phyloP scores from a whole-genome alignment of 1,284 basidiomycete species.

The Malassezia restricta region DNA sequence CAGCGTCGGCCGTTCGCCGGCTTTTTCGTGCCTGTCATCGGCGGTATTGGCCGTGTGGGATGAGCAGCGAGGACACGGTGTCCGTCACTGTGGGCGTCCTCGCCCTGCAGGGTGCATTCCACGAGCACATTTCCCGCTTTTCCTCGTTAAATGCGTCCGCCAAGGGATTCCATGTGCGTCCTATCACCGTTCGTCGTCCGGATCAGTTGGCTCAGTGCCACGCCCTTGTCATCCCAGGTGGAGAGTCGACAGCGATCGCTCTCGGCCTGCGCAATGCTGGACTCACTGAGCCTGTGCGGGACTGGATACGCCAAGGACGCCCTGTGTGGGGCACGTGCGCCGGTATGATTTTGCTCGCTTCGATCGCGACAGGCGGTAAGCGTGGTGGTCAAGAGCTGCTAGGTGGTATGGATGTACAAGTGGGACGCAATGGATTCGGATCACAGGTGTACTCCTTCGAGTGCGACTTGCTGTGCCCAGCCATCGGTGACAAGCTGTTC shows the following conservation, averaged over 20 bases:
- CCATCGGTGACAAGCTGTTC: conserved; percentile 59
- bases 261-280: conserved; percentile 67
- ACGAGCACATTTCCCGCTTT: conserved; percentile 63
- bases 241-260: conserved; percentile 85
- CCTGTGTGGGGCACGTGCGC: conserved; percentile 95
- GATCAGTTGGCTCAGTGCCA: conserved; percentile 66
- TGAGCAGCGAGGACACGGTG: not conserved
- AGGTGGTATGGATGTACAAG: conserved; percentile 66
- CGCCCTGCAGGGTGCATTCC: conserved; percentile 89
- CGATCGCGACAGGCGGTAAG: conserved; percentile 56
- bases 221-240: conserved; percentile 78
- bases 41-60: not conserved
- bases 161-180: conserved; percentile 15
- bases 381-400: conserved; percentile 76
- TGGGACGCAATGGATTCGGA: conserved; percentile 69
- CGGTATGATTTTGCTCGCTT: conserved; percentile 73
- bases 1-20: too few species aligned
- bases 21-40: too few species aligned
- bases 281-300: conserved; percentile 64
- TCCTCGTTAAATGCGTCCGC: conserved; percentile 16
- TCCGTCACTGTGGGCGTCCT: conserved; percentile 41
- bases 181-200: conserved; percentile 61
- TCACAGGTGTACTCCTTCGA: conserved; percentile 71
- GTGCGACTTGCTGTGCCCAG: conserved; percentile 58
- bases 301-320: conserved; percentile 54